phyloP scores from a whole-genome alignment of 169 alveolate genomes.

The Babesia sp. region DNA sequence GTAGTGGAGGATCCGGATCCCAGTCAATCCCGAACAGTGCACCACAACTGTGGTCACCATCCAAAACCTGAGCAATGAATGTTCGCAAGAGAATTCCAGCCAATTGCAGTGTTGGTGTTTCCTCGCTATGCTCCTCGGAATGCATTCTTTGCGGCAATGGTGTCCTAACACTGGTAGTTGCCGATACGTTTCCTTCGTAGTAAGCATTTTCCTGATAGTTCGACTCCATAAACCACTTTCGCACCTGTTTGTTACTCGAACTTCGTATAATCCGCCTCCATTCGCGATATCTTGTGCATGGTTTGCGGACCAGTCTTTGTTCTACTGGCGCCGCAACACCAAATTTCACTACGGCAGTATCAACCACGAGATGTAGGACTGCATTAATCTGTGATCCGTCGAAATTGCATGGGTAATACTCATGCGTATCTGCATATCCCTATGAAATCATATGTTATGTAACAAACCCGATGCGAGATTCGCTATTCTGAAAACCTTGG shows the following conservation, averaged over 20 bases:
- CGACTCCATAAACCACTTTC: slow-evolving; percentile 10
- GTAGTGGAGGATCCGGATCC: neutral
- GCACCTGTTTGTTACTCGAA: neutral
- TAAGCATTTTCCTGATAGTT: neutral
- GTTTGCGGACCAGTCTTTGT: neutral
- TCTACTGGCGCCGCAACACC: neutral
- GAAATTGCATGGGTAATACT: slow-evolving; percentile 14
- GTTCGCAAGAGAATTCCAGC: neutral
- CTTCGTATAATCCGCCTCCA: neutral
- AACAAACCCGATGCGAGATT: slow-evolving; percentile 13
- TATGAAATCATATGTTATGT: neutral
- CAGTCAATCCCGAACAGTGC: neutral
- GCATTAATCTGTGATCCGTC: slow-evolving; percentile 11
- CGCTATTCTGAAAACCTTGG: slow-evolving; percentile 12
- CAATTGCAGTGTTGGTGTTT: neutral
- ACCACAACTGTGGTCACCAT: slow-evolving; percentile 6
- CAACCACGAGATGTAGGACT: slow-evolving; percentile 4
- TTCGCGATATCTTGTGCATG: neutral
- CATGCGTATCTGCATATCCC: neutral
- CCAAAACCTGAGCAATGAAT: slow-evolving; percentile 1
- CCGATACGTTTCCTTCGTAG: neutral
- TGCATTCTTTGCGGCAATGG: no score
- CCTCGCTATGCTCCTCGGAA: neutral
- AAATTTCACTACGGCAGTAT: neutral
- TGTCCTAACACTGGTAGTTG: neutral